phyloP scores from a whole-genome alignment of 495 filamentous ascomycete species.

The Trichocladium antarcticum region DNA sequence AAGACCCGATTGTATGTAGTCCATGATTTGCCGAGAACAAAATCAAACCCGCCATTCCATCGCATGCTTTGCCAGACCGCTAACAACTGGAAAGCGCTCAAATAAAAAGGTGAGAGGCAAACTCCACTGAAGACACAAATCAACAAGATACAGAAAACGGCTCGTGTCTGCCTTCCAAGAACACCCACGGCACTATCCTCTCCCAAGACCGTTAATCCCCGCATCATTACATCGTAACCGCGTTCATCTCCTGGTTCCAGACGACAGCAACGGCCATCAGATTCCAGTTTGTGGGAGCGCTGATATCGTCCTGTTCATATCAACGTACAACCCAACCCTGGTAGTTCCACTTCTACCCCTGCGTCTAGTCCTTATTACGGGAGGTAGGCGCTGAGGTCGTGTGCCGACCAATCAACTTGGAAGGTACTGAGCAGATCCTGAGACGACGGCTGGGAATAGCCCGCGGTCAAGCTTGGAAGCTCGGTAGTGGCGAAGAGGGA shows the following conservation, averaged over 20 bases:
- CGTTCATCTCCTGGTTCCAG: background rate
- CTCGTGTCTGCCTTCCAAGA: background rate
- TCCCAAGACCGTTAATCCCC: slow-evolving; percentile 1
- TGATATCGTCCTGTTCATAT: too few relatives aligned
- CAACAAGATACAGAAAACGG: slow-evolving; percentile 10
- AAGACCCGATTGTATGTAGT: background rate
- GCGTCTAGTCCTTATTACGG: slow-evolving; percentile 15
- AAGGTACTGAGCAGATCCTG: slow-evolving; percentile 30
- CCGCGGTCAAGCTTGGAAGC: slow-evolving; percentile 28
- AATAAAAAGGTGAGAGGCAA: too few relatives aligned
- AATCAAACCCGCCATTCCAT: background rate
- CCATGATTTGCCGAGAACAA: background rate
- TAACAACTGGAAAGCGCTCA: too few relatives aligned
- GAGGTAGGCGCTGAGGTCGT: slow-evolving; percentile 26
- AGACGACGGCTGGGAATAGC: slow-evolving; percentile 32
- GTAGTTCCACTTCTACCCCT: too few relatives aligned
- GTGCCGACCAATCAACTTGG: slow-evolving; percentile 33
- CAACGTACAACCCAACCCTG: too few relatives aligned
- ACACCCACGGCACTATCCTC: background rate
- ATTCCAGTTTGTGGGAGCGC: too few relatives aligned
- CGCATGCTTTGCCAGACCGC: background rate
- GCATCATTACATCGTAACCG: slow-evolving; percentile 19
- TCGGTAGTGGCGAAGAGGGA: slow-evolving; percentile 28
- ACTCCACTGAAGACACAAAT: slow-evolving; percentile 2
- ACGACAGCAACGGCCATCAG: background rate